Evolutionary conservation across 2,329 filamentous ascomycete genomes (phyloP).

Genomic region (Trichothecium roseum): DNA sequence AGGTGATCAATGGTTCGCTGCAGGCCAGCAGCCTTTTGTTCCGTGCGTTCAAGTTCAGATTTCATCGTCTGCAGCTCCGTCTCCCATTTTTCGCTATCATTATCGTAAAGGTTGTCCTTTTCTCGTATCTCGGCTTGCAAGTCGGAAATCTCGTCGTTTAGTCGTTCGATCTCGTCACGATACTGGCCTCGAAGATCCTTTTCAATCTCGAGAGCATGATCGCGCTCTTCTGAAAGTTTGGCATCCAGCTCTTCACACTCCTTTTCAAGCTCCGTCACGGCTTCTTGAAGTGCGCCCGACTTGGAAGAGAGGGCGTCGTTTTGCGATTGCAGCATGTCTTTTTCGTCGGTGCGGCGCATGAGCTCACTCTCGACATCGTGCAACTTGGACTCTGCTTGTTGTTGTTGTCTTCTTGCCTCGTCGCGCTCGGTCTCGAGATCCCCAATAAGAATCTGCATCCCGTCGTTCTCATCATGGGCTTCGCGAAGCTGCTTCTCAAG

Average conservation of each 20-base stretch:
- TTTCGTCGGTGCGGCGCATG: slow-evolving; percentile 50
- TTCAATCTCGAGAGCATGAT: slow-evolving; percentile 49
- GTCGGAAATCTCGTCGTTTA: slow-evolving; percentile 49
- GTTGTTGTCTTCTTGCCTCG: slow-evolving; percentile 25
- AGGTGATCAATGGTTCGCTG: slow-evolving; percentile 63
- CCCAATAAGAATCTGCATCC: slow-evolving; percentile 32
- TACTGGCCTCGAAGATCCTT: slow-evolving; percentile 41
- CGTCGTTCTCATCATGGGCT: slow-evolving; percentile 34
- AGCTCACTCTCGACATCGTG: slow-evolving; percentile 50
- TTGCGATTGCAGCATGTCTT: slow-evolving; percentile 57
- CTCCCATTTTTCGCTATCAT: slow-evolving; percentile 65
- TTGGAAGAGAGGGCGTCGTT: slow-evolving; percentile 58
- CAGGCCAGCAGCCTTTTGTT: slow-evolving; percentile 56
- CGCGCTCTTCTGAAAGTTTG: slow-evolving; percentile 41
- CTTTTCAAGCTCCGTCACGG: slow-evolving; percentile 41
- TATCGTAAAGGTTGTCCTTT: slow-evolving; percentile 59
- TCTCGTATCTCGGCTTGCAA: slow-evolving; percentile 57
- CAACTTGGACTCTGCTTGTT: slow-evolving; percentile 27
- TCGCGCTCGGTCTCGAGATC: slow-evolving; percentile 21
- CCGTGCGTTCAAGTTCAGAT: slow-evolving; percentile 53
- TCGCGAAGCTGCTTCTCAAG: slow-evolving; percentile 40
- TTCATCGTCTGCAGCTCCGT: slow-evolving; percentile 54
- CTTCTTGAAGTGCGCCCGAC: slow-evolving; percentile 54
- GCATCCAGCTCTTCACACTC: slow-evolving; percentile 36
- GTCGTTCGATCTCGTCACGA: slow-evolving; percentile 34